Conservation (phyloP, 192 early-diverging fungal species). For the Geosiphon pyriformis region DNA sequence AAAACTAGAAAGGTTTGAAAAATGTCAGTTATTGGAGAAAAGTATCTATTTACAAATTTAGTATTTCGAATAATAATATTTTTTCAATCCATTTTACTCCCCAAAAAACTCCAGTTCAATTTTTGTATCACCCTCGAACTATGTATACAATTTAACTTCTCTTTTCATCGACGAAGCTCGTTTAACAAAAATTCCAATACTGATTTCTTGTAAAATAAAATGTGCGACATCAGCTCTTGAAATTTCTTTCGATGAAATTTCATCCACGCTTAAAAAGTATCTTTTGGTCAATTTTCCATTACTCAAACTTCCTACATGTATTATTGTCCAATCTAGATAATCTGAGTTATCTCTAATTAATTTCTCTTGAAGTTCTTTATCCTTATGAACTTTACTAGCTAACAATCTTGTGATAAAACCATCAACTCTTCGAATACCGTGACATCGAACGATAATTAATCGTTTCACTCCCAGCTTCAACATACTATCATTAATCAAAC, state of each 20-base stretch:
- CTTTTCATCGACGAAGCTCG: neutral
- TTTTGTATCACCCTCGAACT: too few species aligned
- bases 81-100: too few species aligned
- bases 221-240: constrained; percentile 33
- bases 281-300: constrained; percentile 31
- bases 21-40: too few species aligned
- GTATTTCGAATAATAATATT: too few species aligned
- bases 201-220: constrained; percentile 29
- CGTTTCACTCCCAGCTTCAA: constrained; percentile 25
- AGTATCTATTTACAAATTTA: too few species aligned
- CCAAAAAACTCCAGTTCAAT: too few species aligned
- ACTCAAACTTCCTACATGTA: constrained; percentile 30
- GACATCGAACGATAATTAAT: constrained; percentile 32
- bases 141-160: too few species aligned
- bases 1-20: too few species aligned
- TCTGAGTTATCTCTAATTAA: constrained; percentile 30
- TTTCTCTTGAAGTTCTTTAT: constrained; percentile 36
- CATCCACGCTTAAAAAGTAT: constrained; percentile 28
- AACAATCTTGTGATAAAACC: constrained; percentile 28
- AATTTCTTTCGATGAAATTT: constrained; percentile 27
- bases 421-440: constrained; percentile 31
- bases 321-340: constrained; percentile 37
- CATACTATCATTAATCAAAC: neutral
- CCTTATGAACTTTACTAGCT: constrained; percentile 34
- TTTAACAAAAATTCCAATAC: neutral